Evolutionary conservation across 1,284 basidiomycete species (phyloP), one percentile per base, ranked within the genome.

Genomic region (Erythrobasidium hasegawianum): DNA sequence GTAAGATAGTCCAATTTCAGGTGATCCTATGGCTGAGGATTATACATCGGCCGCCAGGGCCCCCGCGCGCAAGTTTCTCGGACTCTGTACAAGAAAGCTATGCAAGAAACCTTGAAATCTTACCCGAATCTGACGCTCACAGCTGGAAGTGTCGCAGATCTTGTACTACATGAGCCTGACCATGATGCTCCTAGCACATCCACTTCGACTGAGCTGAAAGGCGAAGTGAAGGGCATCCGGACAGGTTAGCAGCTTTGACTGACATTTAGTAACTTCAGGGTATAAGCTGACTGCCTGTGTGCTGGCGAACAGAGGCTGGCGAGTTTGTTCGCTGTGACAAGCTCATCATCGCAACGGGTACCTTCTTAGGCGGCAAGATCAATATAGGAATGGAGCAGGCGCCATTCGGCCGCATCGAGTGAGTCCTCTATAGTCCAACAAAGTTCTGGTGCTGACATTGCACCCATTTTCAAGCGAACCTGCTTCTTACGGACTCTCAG

Each of bases 51-150:
- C n/a, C n/a, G n/a, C 20, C 71, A 90, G 87, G 90, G 90, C n/a
- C 90, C 88, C 14, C 81, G 90, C 70, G 89, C 90, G 0, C 91
- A 94, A 76, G 87, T 94, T 52, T 90, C 93, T 76, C 81, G 90
- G 29, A 86, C 83, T 62, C 75, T 92, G 16, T 95, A 93, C 80
- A 90, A 89, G 76, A 79, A 77, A 52, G 79, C 88, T 71, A 92
- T 94, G 85, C 90, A 93, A 75, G 77, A 82, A 1, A 79, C 82
- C 0, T 77, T 94, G 38, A 78, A 81, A 57, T 80, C 81, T 64
- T 87, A 88, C 73, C 81, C 84, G 0, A 85, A 86, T 67, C 82
- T 95, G 22, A 81, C 85, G 55, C 79, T 92, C 39, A 82, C 81
- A 41, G 82, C 87, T 10, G 89, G 84, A 9, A 88, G 85, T 69